Percentiles rank a stretch among this genome's conserved stretches.
These are phyloP conservation scores for Fraxinus platypoda DNA, from an alignment of 305 asterid genomes.

Conservation along the genomic window DNA sequence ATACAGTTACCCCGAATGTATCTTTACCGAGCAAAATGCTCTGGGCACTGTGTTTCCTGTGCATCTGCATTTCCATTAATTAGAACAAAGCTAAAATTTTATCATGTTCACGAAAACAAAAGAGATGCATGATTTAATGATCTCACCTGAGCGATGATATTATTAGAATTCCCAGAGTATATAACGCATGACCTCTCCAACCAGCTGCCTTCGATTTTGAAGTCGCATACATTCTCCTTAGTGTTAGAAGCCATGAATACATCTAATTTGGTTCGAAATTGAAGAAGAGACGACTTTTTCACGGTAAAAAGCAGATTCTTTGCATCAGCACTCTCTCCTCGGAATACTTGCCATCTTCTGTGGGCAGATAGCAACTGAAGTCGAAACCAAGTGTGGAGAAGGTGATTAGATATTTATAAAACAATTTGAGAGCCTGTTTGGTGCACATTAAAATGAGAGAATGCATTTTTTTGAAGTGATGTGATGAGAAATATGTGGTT, in stretches of 20 bases:
- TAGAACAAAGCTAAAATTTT: no score
- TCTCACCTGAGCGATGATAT: slow-evolving; percentile 54
- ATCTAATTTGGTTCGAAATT: slow-evolving; percentile 55
- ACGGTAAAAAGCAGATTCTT: slow-evolving; percentile 53
- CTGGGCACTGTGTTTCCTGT: slow-evolving; percentile 53
- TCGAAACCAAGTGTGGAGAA: neutral
- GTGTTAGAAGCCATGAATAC: slow-evolving; percentile 55
- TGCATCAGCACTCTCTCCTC: slow-evolving; percentile 56
- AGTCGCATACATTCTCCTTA: slow-evolving; percentile 45
- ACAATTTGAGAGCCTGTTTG: no score
- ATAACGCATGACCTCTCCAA: slow-evolving; percentile 54
- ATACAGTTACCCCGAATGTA: slow-evolving; percentile 62
- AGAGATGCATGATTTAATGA: neutral
- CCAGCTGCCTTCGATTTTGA: slow-evolving; percentile 69
- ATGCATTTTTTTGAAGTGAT: no score
- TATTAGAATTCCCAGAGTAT: slow-evolving; percentile 51
- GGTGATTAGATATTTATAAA: neutral
- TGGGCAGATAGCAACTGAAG: slow-evolving; percentile 49
- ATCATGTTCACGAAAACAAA: neutral
- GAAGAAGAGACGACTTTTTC: slow-evolving; percentile 52
- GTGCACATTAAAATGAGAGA: no score
- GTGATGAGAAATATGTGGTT: no score
- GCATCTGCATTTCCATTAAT: slow-evolving; percentile 54
- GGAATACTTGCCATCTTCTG: slow-evolving; percentile 58
- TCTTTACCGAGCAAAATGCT: slow-evolving; percentile 68